Evolutionary conservation across 257 asterid genomes (phyloP).

Genomic region (Solanum medicagineum): DNA sequence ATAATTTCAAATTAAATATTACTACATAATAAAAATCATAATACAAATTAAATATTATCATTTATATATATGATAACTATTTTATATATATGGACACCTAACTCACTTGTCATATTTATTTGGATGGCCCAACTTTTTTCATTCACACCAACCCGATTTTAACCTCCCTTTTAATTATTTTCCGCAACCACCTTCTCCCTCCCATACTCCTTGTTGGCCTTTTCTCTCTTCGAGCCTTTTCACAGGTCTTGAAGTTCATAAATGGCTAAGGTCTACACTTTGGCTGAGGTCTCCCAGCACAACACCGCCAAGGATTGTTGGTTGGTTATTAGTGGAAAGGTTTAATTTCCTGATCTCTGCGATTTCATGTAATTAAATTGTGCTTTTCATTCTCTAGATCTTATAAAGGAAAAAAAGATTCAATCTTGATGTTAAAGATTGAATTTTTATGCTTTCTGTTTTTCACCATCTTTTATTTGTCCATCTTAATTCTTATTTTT

Average conservation of each 20-base stretch:
- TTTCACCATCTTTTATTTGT: background rate
- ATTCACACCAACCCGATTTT: conserved; percentile 20
- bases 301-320: conserved; percentile 69
- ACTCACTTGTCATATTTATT: background rate
- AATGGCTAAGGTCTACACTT: conserved; percentile 49
- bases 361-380: background rate
- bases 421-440: background rate
- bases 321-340: conserved; percentile 73
- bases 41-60: no score
- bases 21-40: no score
- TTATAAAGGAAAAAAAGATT: background rate
- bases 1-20: no score
- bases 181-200: background rate
- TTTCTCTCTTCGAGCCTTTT: conserved; percentile 2
- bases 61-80: no score
- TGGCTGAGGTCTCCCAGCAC: conserved; percentile 76
- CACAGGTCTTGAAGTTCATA: conserved; percentile 2
- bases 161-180: background rate
- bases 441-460: background rate
- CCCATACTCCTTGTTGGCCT: background rate
- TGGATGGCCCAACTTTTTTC: background rate
- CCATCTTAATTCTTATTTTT: background rate
- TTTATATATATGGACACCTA: background rate
- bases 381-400: conserved; percentile 7
- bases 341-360: background rate